A percentile compares a stretch with the other conserved stretches of the same genome.
Conservation (phyloP, 306 rosid genomes). For the Rosa multiflora region DNA sequence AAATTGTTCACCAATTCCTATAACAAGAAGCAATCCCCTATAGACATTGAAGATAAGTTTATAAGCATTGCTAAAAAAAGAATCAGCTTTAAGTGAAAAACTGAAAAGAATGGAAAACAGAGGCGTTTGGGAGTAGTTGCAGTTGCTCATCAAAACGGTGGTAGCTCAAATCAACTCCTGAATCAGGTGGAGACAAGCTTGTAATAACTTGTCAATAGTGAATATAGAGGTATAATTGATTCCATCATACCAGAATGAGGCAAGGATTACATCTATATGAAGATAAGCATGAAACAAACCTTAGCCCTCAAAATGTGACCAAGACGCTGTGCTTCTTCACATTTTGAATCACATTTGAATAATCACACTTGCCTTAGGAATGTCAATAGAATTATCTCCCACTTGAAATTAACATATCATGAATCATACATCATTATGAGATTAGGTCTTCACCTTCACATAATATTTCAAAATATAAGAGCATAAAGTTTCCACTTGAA, state of each 20-base stretch:
- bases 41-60: too few relatives aligned
- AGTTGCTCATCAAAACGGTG: too few relatives aligned
- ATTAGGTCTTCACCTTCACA: neutral
- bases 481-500: neutral
- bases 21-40: too few relatives aligned
- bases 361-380: constrained; percentile 57
- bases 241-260: constrained; percentile 12
- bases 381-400: constrained; percentile 94
- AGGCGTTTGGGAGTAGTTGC: too few relatives aligned
- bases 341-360: constrained; percentile 89
- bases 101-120: too few relatives aligned
- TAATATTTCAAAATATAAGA: neutral
- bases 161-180: too few relatives aligned
- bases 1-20: too few relatives aligned
- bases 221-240: too few relatives aligned
- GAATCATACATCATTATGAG: neutral
- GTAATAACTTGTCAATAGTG: too few relatives aligned
- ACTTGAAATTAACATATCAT: constrained; percentile 51
- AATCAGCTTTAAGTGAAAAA: too few relatives aligned
- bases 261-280: constrained; percentile 7
- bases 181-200: too few relatives aligned
- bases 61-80: too few relatives aligned
- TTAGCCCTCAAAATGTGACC: constrained; percentile 99
- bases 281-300: constrained; percentile 39
- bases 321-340: constrained; percentile 97